Evolutionary conservation across 305 asterid species (phyloP).

Genomic region (Ilex paraguariensis): DNA sequence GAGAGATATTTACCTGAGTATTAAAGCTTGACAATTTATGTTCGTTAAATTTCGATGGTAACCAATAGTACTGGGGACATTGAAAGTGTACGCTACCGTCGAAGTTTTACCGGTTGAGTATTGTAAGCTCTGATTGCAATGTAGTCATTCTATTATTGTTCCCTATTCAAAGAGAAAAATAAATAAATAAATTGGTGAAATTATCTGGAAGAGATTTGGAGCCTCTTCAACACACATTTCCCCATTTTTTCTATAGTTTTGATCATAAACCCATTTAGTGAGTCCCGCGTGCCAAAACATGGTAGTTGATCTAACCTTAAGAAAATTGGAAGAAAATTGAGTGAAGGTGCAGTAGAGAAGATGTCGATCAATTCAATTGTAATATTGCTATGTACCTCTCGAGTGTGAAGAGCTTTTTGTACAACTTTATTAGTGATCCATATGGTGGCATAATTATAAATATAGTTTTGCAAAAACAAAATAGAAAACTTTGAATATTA

Average conservation of each 20-base stretch:
- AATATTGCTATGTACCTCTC: neutral
- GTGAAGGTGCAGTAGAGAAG: too few species aligned
- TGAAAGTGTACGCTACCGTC: constrained; percentile 1
- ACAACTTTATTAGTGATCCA: neutral
- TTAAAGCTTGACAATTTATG: constrained; percentile 17
- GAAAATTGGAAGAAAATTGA: too few species aligned
- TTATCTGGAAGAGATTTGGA: too few species aligned
- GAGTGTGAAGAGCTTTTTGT: neutral
- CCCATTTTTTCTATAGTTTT: too few species aligned
- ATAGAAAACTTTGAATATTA: neutral
- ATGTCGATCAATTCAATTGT: too few species aligned
- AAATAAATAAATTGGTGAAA: too few species aligned
- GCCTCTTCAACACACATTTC: too few species aligned
- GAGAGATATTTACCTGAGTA: constrained; percentile 14
- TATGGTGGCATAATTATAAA: neutral
- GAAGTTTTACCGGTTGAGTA: neutral
- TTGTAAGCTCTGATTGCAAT: constrained; percentile 19
- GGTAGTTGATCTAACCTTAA: too few species aligned
- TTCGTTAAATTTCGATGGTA: constrained; percentile 19
- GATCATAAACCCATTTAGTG: too few species aligned
- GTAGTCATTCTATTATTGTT: constrained; percentile 21
- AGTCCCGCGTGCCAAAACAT: too few species aligned
- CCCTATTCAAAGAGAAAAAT: constrained; percentile 7
- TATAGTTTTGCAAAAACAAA: neutral
- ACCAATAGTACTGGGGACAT: constrained; percentile 13